phyloP scores from a whole-genome alignment of 2,329 filamentous ascomycete species.

The Exophiala lecanii-corni region DNA sequence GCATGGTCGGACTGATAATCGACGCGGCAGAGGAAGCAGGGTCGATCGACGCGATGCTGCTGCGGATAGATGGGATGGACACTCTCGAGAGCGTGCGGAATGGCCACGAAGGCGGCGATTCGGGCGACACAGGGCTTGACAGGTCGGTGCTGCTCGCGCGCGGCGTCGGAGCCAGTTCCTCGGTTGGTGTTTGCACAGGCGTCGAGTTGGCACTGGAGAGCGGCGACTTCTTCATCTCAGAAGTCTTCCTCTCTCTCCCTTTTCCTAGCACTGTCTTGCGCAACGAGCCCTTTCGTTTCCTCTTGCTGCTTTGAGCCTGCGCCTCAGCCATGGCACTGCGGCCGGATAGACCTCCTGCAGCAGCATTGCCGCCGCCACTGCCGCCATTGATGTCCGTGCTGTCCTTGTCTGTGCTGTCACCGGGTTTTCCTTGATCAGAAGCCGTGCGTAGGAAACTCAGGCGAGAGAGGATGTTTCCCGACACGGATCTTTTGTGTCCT shows the following conservation, averaged over 20 bases:
- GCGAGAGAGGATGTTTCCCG: conserved; percentile 62
- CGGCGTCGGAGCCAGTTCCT: conserved; percentile 18
- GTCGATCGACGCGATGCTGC: conserved; percentile 33
- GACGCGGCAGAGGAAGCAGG: conserved; percentile 31
- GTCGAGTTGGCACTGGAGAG: conserved; percentile 28
- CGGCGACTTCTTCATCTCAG: conserved; percentile 46
- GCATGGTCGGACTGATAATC: conserved; percentile 52
- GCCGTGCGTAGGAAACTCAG: conserved; percentile 62
- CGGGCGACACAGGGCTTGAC: conserved; percentile 17
- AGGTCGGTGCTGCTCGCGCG: conserved; percentile 20
- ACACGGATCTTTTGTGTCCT: conserved; percentile 52
- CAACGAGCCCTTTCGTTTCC: conserved; percentile 74
- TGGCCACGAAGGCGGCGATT: conserved; percentile 26
- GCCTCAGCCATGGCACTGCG: conserved; percentile 46
- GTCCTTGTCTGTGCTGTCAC: conserved; percentile 17
- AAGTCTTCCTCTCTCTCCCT: conserved; percentile 57
- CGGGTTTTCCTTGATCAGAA: conserved; percentile 34
- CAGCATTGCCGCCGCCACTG: conserved; percentile 31
- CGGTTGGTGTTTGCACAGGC: conserved; percentile 11
- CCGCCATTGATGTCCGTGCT: neutral
- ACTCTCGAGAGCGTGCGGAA: conserved; percentile 24
- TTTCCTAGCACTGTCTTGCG: conserved; percentile 80
- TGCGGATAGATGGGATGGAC: conserved; percentile 28
- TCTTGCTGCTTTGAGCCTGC: conserved; percentile 47
- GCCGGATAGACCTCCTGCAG: conserved; percentile 25